Percentiles rank a stretch among this genome's conserved stretches.
These are phyloP conservation scores for Zasmidium citrigriseum DNA, from an alignment of 2,329 filamentous ascomycete species.

Conservation along the genomic window DNA sequence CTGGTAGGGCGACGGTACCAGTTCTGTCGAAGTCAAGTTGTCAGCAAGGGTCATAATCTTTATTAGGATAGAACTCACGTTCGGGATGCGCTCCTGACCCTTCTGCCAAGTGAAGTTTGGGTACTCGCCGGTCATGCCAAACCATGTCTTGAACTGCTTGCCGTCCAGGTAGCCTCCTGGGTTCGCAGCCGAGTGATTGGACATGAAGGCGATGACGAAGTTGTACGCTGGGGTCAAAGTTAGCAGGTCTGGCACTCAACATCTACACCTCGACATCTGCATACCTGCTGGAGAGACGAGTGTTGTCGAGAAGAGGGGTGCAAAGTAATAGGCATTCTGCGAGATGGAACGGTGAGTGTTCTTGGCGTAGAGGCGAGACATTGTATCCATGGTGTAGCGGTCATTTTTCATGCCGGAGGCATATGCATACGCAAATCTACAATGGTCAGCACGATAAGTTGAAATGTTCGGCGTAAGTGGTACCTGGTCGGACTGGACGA, in stretches of 20 bases:
- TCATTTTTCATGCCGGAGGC: conserved; percentile 5
- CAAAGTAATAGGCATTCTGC: not conserved
- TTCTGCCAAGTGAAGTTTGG: conserved; percentile 1
- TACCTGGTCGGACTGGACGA: not conserved
- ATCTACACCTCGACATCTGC: too few relatives aligned
- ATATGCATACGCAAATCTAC: conserved; percentile 22
- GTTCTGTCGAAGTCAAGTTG: not conserved
- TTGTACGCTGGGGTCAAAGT: conserved; percentile 4
- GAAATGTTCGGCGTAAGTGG: not conserved
- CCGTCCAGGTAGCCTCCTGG: conserved; percentile 25
- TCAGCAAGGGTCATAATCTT: not conserved
- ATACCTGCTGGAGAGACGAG: conserved; percentile 15
- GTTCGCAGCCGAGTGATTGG: conserved; percentile 28
- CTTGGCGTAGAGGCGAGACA: conserved; percentile 16
- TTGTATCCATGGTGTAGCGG: conserved; percentile 22
- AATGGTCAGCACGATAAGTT: conserved; percentile 5
- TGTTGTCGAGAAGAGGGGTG: conserved; percentile 19
- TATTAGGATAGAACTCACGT: not conserved
- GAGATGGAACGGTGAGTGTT: conserved; percentile 3
- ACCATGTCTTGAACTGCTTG: conserved; percentile 27
- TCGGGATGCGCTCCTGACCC: conserved; percentile 10
- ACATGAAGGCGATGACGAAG: conserved; percentile 31
- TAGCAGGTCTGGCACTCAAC: conserved; percentile 11
- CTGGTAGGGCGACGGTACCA: conserved; percentile 17
- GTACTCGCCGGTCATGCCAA: conserved; percentile 20